Percentiles rank a stretch among this genome's conserved stretches.
Conservation (phyloP, 1,284 basidiomycete species). For the Rhodotorula sp. region DNA sequence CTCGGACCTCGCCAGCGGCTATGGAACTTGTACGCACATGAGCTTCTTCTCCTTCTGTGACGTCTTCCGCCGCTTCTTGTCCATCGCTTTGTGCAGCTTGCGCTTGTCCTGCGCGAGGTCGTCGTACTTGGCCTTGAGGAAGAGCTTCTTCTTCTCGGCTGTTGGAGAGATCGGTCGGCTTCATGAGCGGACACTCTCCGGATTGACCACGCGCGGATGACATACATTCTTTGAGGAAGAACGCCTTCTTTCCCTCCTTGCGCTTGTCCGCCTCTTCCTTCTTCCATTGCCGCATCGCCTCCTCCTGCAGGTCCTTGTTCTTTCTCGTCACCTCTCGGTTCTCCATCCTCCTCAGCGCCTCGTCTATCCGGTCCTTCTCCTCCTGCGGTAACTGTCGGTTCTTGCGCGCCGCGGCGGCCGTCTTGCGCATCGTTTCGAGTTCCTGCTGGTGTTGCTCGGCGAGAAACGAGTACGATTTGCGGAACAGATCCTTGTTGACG, state of each 20-base stretch:
- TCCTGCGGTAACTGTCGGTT: slow-evolving; percentile 62
- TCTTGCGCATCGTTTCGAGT: slow-evolving; percentile 60
- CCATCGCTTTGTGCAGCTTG: slow-evolving; percentile 41
- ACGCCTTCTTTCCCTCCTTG: slow-evolving; percentile 72
- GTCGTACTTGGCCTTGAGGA: slow-evolving; percentile 42
- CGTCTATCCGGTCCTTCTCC: slow-evolving; percentile 74
- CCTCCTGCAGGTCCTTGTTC: slow-evolving; percentile 56
- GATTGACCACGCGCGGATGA: slow-evolving; percentile 15
- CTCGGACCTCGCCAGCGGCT: background rate
- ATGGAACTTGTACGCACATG: background rate
- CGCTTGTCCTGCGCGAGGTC: slow-evolving; percentile 43
- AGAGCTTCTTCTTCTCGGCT: slow-evolving; percentile 42
- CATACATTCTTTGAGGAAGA: slow-evolving; percentile 83
- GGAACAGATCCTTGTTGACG: slow-evolving; percentile 67
- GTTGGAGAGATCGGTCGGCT: background rate
- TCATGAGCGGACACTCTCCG: background rate
- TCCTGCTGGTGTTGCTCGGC: slow-evolving; percentile 67
- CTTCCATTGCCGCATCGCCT: slow-evolving; percentile 61
- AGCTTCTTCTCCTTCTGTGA: slow-evolving; percentile 42
- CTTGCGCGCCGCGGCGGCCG: slow-evolving; percentile 65
- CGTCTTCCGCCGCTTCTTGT: slow-evolving; percentile 39
- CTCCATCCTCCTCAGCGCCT: slow-evolving; percentile 66
- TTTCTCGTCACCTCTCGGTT: slow-evolving; percentile 56
- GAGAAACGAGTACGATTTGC: slow-evolving; percentile 75
- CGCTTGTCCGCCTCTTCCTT: slow-evolving; percentile 72